phyloP scores from a whole-genome alignment of 495 filamentous ascomycete species.

The Gamarada debralockiae region DNA sequence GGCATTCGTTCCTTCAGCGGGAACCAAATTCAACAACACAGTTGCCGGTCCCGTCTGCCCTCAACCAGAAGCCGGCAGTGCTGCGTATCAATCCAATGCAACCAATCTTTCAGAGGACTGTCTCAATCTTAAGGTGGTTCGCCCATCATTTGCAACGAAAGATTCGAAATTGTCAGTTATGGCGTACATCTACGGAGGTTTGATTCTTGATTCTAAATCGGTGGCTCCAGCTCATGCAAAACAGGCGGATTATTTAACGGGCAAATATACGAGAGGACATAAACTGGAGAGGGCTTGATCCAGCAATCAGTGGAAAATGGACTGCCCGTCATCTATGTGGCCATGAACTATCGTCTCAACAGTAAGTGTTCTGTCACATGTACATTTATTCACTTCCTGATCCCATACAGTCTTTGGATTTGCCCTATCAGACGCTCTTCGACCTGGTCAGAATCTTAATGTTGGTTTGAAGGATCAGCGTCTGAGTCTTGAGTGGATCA shows the following conservation, averaged over 20 bases:
- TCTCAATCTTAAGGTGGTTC: conserved; percentile 56
- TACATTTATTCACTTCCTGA: conserved; percentile 10
- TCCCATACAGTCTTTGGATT: conserved; percentile 52
- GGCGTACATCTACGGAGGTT: conserved; percentile 63
- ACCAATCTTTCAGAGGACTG: conserved; percentile 45
- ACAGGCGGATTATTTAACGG: conserved; percentile 33
- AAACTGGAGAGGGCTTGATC: conserved; percentile 38
- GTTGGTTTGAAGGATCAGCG: conserved; percentile 35
- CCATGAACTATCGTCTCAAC: conserved; percentile 56
- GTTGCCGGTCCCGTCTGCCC: not conserved
- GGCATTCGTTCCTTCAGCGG: not conserved
- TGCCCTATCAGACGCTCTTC: conserved; percentile 54
- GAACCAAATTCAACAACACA: not conserved
- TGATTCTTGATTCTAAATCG: conserved; percentile 16
- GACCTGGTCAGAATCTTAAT: conserved; percentile 55
- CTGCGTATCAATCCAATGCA: too few species aligned
- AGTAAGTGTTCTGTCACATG: conserved; percentile 37
- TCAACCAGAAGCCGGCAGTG: too few species aligned
- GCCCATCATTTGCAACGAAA: conserved; percentile 43
- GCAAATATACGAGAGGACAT: conserved; percentile 32
- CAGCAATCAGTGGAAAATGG: conserved; percentile 44
- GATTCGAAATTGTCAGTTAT: conserved; percentile 51
- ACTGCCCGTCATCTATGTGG: conserved; percentile 59
- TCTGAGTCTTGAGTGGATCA: conserved; percentile 46
- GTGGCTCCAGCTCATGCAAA: not conserved